Base-by-base conservation (phyloP, 495 filamentous ascomycete species). In the Parmelia sp. region DNA sequence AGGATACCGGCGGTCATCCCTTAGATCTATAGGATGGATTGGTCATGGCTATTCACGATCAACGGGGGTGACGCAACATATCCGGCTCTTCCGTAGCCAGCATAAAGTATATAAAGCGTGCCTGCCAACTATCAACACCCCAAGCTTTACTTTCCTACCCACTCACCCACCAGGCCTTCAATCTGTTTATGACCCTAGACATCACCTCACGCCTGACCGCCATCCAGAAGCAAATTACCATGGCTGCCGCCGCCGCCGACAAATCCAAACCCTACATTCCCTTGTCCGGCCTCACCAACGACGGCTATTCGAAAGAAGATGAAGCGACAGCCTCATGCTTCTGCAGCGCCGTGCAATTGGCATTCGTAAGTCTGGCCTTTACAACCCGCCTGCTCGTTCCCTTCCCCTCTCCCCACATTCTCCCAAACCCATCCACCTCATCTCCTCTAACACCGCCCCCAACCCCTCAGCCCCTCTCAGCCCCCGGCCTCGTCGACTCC, bases 291-390 rank as follows among this genome's bases (percentile, higher is more conserved):
- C 39, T 49, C 42, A 71, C 72, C 53, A 44, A 68, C 40, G 75
- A 77, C 65, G 71, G 77, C 58, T 76, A 67, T 63, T 74, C 69
- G 2, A 74, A 66, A 29, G 78, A 82, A 25, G 70, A 71, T 59
- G 66, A 75, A 69, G 81, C 82, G 51, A 82, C 80, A 57, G 49
- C 49, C 49, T 82, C 79, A 29, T 84, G 81, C 70, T 80, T 76
- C 71, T 85, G 82, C 66, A 81, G 82, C 53, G 73, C 77, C 45
- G 80, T 85, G 40, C 82, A 84, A 64, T 69, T 84, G 3, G 63
- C 72, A n/a, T 78, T 85, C 60, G 76, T 82, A 72, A 69, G 74
- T 74, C 53, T 35, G 8, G 51, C 31, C n/a, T n/a, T n/a, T n/a
- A n/a, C n/a, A n/a, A n/a, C n/a, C n/a, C n/a, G 6, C 17, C 44